phyloP scores from a whole-genome alignment of 2,329 filamentous ascomycete genomes.

The Didymella pomorum region DNA sequence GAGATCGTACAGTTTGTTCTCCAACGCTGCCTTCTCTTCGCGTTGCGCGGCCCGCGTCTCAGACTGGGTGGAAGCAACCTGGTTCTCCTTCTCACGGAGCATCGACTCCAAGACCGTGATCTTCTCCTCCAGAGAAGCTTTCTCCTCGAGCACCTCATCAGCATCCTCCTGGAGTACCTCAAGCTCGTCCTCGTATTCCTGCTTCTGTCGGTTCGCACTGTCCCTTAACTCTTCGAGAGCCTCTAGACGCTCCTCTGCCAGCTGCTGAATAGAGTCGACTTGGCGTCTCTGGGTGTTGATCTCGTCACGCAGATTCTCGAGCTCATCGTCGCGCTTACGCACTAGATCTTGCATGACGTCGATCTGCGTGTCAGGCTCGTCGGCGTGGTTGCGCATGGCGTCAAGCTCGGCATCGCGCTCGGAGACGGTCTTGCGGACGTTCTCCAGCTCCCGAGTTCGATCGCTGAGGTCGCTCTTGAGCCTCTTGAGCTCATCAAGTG shows the following conservation, averaged over 20 bases:
- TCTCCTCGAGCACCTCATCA: conserved; percentile 57
- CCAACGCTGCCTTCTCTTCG: conserved; percentile 51
- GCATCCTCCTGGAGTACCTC: conserved; percentile 55
- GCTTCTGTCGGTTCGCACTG: conserved; percentile 53
- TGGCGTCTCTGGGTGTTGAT: conserved; percentile 44
- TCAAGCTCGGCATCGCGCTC: conserved; percentile 51
- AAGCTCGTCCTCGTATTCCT: conserved; percentile 66
- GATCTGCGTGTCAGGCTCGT: conserved; percentile 51
- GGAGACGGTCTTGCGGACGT: conserved; percentile 43
- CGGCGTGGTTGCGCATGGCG: conserved; percentile 43
- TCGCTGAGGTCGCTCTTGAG: conserved; percentile 42
- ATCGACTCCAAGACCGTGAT: conserved; percentile 53
- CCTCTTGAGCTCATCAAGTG: conserved; percentile 42
- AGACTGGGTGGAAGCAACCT: conserved; percentile 29
- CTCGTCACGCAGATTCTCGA: conserved; percentile 62
- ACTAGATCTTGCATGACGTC: conserved; percentile 55
- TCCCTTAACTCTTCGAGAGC: conserved; percentile 62
- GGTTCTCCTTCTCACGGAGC: conserved; percentile 50
- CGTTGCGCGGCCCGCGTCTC: conserved; percentile 65
- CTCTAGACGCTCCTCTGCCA: conserved; percentile 47
- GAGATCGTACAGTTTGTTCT: conserved; percentile 60
- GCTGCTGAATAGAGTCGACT: conserved; percentile 43
- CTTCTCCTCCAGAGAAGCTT: conserved; percentile 67
- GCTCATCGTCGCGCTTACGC: conserved; percentile 56
- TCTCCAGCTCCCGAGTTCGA: conserved; percentile 48